These are phyloP conservation scores for Sanghuangporus sanghuang DNA, from an alignment of 1,284 basidiomycete species.

Conservation along the genomic window DNA sequence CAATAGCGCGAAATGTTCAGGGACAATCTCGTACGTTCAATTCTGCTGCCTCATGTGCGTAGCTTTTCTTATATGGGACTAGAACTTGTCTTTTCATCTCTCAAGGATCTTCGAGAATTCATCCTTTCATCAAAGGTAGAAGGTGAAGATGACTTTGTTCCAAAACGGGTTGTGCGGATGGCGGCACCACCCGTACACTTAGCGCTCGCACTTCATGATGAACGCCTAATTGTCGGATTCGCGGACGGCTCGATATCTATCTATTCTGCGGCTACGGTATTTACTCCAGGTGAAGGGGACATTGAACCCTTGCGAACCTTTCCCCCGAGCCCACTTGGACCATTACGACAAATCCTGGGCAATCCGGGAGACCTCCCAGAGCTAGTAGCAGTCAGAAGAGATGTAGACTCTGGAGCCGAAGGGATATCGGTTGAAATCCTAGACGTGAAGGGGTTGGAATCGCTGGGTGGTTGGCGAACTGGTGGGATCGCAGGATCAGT, in stretches of 20 bases:
- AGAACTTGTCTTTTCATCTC: conserved; percentile 56
- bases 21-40: conserved; percentile 33
- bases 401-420: conserved; percentile 33
- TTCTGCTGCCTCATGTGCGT: neutral
- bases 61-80: conserved; percentile 2
- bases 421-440: conserved; percentile 48
- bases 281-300: conserved; percentile 37
- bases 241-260: conserved; percentile 52
- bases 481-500: conserved; percentile 42
- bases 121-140: conserved; percentile 36
- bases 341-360: conserved; percentile 49
- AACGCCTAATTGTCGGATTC: conserved; percentile 54
- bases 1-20: conserved; percentile 37
- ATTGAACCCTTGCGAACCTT: conserved; percentile 44
- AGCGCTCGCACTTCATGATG: conserved; percentile 51
- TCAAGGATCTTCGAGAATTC: conserved; percentile 48
- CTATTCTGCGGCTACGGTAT: conserved; percentile 49
- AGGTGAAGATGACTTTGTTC: conserved; percentile 36
- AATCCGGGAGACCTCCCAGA: conserved; percentile 63
- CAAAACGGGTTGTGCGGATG: conserved; percentile 44
- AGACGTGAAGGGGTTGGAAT: conserved; percentile 44
- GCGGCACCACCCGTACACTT: conserved; percentile 40
- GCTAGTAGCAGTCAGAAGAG: conserved; percentile 54
- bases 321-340: conserved; percentile 35
- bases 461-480: conserved; percentile 60